Evolutionary conservation across 2,329 filamentous ascomycete species (phyloP), one percentile per base, ranked within the genome.

Genomic region (Septoria petroselini): DNA sequence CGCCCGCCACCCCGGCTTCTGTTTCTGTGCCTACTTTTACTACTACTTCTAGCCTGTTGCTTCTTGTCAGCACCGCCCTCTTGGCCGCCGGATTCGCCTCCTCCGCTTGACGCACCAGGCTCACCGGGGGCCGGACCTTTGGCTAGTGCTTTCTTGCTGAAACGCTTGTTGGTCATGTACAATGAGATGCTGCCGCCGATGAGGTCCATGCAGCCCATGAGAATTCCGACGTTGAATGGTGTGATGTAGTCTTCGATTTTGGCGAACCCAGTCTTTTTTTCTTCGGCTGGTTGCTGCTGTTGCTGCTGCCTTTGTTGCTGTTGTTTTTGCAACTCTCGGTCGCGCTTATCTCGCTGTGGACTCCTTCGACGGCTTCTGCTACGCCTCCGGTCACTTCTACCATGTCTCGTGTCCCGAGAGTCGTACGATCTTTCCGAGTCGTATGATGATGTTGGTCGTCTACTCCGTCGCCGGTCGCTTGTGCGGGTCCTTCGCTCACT

Each of bases 181-280:
- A 54, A 15, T 4, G 50, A 55, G 4, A 58, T 43, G 3, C 41
- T 44, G 1, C 55, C 55, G 9, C 55, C 52, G 11, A 55, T 52
- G 27, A 58, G 51, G 15, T 58, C 55, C 31, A 58, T 55, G 14
- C 46, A 50, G n/a, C 52, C 55, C n/a, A 58, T 46, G 14, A 53
- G 34, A 4, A 55, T 43, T 14, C 55, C 52, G 17, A 58, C 47
- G 5, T 52, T 54, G 34, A 58, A 44, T 9, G 55, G 55, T 11
- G 55, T 58, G 23, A 55, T 49, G n/a, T 53, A 52, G 7, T 50
- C 33, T 21, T 41, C 39, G 39, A 48, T 27, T 29, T 48, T 48
- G 9, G 43, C 43, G 6, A 47, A 18, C 3, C 34, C 35, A 11
- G 43, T 43, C 29, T 48, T 53, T 23, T 48, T 49, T 17, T 53